phyloP scores from a whole-genome alignment of 2,329 filamentous ascomycete genomes.

The Pseudogymnoascus sp. region DNA sequence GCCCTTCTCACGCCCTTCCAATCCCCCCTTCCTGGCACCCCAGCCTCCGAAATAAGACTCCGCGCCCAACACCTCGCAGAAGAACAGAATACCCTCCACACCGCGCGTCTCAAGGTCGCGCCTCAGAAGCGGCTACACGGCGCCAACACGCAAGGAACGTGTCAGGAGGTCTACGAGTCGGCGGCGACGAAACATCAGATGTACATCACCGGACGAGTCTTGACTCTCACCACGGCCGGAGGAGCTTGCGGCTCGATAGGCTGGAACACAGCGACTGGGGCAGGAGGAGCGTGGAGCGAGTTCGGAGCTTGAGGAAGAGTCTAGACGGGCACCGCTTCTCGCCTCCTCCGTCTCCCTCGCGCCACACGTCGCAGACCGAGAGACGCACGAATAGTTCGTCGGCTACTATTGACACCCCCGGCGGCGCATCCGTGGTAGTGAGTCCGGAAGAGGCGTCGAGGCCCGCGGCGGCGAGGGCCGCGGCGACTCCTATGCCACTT shows the following conservation, averaged over 20 bases:
- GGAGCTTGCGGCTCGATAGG: not conserved
- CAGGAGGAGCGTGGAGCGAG: slow-evolving; percentile 35
- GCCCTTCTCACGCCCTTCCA: slow-evolving; percentile 55
- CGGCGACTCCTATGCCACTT: slow-evolving; percentile 12
- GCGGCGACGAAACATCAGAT: slow-evolving; percentile 24
- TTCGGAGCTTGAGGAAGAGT: slow-evolving; percentile 27
- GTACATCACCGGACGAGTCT: slow-evolving; percentile 32
- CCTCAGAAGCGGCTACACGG: slow-evolving; percentile 11
- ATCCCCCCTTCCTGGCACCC: slow-evolving; percentile 44
- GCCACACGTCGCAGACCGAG: slow-evolving; percentile 28
- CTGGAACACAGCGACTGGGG: slow-evolving; percentile 24
- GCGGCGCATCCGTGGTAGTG: slow-evolving; percentile 13
- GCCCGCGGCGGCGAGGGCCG: not conserved
- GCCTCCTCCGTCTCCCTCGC: slow-evolving; percentile 17
- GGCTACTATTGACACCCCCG: not conserved
- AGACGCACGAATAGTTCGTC: slow-evolving; percentile 26
- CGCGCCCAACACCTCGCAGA: slow-evolving; percentile 63
- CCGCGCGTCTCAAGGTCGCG: slow-evolving; percentile 6
- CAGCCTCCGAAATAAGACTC: slow-evolving; percentile 62
- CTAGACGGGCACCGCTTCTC: slow-evolving; percentile 16
- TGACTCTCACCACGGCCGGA: slow-evolving; percentile 25
- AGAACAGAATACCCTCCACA: slow-evolving; percentile 42
- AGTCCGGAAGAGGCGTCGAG: slow-evolving; percentile 2
- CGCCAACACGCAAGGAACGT: slow-evolving; percentile 19
- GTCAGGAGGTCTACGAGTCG: slow-evolving; percentile 23